Base-by-base conservation (phyloP, 2,329 filamentous ascomycete species). In the Hypoxylon sp. region DNA sequence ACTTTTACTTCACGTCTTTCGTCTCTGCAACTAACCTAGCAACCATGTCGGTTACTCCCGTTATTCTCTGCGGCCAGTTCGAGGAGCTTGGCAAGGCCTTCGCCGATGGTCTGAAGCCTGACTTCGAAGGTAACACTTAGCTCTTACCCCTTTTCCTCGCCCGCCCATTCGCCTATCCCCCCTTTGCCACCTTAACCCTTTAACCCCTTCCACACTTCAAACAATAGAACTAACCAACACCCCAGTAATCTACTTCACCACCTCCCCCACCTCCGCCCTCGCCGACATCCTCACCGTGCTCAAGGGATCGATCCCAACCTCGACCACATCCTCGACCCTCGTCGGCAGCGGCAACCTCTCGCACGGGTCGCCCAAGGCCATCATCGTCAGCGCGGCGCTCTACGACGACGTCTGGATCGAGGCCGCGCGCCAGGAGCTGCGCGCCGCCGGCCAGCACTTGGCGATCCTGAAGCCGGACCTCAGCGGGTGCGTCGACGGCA, bases 31-130 rank as follows among this genome's bases (percentile, higher is more conserved):
- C 33, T 35, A 58, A 58, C 19, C 2, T 29, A 52, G 17, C 51
- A 57, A 67, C 13, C 46, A 67, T 67, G 67, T 57, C 67, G 11
- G 48, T 55, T 10, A 71, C 52, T 37, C 54, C 65, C 2, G 19
- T 72, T 5, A 65, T 71, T 44, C 63, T 72, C 42, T 59, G 52
- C n/a, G 70, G 68, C 35, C 54, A 72, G 37, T 69, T 26, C 44
- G 65, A 70, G 55, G 53, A 64, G 46, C 47, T 63, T 11, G 63
- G 65, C 22, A 60, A 64, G 52, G 33, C 55, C 29, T 69, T 72
- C 47, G 56, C 50, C 51, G 63, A 70, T 24, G 65, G 63, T 8
- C 11, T 71, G 2, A 44, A 67, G 63, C 70, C 70, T 10, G 57
- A 69, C 48, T 70, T 65, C n/a, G 65, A 72, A 39, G 67, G 70